These are phyloP conservation scores for Emmonsiellopsis sp. DNA, from an alignment of 2,329 filamentous ascomycete genomes.

Conservation along the genomic window DNA sequence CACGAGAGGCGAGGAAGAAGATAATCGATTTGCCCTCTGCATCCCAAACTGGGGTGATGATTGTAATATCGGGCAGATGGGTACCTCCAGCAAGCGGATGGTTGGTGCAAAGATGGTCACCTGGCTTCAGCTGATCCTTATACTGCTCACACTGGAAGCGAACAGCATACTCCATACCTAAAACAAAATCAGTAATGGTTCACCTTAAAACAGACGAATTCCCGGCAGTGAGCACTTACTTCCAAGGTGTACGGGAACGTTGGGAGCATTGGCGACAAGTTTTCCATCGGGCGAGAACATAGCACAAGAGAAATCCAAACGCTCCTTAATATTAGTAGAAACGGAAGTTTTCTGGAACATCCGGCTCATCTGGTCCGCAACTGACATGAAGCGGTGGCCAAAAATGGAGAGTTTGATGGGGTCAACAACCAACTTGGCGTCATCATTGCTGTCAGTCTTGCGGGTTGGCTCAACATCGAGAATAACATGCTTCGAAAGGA, in stretches of 20 bases:
- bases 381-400: conserved; percentile 50
- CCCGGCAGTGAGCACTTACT: conserved; percentile 21
- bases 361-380: conserved; percentile 51
- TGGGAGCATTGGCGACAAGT: conserved; percentile 61
- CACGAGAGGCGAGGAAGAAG: conserved; percentile 72
- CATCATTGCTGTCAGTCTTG: conserved; percentile 9
- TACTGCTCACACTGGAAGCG: conserved; percentile 68
- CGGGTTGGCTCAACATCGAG: conserved; percentile 58
- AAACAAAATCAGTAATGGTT: too few relatives aligned
- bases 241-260: conserved; percentile 71
- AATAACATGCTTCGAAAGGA: conserved; percentile 79
- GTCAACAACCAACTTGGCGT: conserved; percentile 39
- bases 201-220: too few relatives aligned
- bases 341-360: conserved; percentile 49
- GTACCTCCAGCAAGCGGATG: conserved; percentile 76
- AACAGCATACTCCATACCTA: conserved; percentile 71
- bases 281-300: conserved; percentile 69
- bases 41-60: conserved; percentile 69
- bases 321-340: conserved; percentile 70
- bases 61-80: conserved; percentile 69
- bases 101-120: conserved; percentile 71
- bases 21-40: conserved; percentile 50
- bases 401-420: conserved; percentile 49
- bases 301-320: conserved; percentile 74
- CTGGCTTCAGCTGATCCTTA: conserved; percentile 61